These are phyloP conservation scores for Castanopsis chinensis DNA, from an alignment of 306 rosid species.

Conservation along the genomic window DNA sequence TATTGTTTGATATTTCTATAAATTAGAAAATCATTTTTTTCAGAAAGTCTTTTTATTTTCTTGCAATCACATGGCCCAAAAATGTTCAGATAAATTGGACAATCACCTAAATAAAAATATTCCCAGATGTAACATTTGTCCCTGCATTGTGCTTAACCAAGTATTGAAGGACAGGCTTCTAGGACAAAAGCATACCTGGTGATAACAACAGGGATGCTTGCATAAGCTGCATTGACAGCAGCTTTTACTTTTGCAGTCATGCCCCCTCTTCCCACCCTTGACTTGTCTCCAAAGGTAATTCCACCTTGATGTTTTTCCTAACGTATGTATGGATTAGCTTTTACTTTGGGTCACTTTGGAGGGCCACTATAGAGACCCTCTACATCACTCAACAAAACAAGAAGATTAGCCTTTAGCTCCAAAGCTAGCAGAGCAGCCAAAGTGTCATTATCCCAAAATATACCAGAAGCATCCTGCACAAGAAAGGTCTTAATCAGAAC, in stretches of 20 bases:
- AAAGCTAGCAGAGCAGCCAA: slow-evolving; percentile 92
- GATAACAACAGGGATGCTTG: slow-evolving; percentile 92
- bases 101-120: not conserved
- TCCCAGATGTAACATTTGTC: not conserved
- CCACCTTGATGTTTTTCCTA: slow-evolving; percentile 82
- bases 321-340: slow-evolving; percentile 88
- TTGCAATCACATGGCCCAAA: not conserved
- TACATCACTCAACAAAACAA: slow-evolving; percentile 90
- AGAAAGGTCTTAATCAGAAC: slow-evolving; percentile 1
- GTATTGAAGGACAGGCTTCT: not conserved
- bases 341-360: slow-evolving; percentile 90
- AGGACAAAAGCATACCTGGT: slow-evolving; percentile 55
- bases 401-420: slow-evolving; percentile 96
- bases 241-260: slow-evolving; percentile 99
- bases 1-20: not conserved
- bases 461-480: slow-evolving; percentile 92
- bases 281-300: slow-evolving; percentile 97
- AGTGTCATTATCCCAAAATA: slow-evolving; percentile 99
- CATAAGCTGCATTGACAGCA: slow-evolving; percentile 81
- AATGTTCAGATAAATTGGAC: not conserved
- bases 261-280: slow-evolving; percentile 99
- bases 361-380: slow-evolving; percentile 97
- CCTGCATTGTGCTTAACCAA: slow-evolving; percentile 2
- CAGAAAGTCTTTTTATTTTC: not conserved
- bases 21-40: not conserved